Evolutionary conservation across 2,329 filamentous ascomycete species (phyloP).

Genomic region (Pseudogymnoascus sp.): DNA sequence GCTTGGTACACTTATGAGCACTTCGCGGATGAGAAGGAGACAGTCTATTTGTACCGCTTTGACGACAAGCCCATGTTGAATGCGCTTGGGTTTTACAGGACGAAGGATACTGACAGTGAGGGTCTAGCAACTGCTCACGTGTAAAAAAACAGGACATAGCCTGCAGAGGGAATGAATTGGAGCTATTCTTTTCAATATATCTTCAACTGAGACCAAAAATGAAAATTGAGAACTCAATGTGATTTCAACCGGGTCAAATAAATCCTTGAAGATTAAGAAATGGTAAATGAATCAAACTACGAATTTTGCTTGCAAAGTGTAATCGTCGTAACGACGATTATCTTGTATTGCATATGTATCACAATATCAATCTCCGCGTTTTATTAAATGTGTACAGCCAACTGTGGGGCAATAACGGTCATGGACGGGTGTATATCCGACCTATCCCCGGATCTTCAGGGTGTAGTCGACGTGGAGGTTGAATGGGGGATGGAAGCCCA

Average conservation of each 20-base stretch:
- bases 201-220: not conserved
- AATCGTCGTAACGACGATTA: not conserved
- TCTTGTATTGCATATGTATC: not conserved
- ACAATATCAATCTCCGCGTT: not conserved
- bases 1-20: constrained; percentile 44
- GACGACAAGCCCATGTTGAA: constrained; percentile 48
- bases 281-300: not conserved
- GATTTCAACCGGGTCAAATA: not conserved
- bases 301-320: not conserved
- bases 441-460: no score
- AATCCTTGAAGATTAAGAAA: not conserved
- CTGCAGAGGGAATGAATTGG: not conserved
- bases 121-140: constrained; percentile 20
- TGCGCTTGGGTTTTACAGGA: constrained; percentile 42
- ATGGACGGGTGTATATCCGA: not conserved
- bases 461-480: no score
- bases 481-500: no score
- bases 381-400: not conserved
- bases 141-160: not conserved
- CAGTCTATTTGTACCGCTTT: constrained; percentile 45
- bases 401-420: not conserved
- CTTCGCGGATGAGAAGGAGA: constrained; percentile 29
- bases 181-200: not conserved
- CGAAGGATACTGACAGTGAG: constrained; percentile 34
- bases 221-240: not conserved